A percentile compares a stretch with the other conserved stretches of the same genome.
Conservation (phyloP, 352 stramenopile genomes). For the Globisporangium camurandrum region DNA sequence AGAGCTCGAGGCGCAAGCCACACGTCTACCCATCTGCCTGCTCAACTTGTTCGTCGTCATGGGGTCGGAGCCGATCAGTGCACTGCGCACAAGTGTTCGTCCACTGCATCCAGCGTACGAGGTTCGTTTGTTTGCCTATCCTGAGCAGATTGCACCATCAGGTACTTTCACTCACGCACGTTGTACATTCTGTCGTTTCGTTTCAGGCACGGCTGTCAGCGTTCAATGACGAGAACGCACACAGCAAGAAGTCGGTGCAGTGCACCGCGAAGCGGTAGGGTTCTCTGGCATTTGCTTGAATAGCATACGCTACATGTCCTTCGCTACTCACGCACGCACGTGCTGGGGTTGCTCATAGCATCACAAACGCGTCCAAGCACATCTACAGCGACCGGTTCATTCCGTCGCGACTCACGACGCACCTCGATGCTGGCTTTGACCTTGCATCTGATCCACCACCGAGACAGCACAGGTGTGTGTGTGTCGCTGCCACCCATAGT, state of each 20-base stretch:
- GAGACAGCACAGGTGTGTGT: conserved; percentile 13
- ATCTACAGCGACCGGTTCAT: conserved; percentile 89
- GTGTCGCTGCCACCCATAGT: not conserved
- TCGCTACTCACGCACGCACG: not conserved
- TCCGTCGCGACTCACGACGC: conserved; percentile 58
- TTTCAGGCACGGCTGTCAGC: conserved; percentile 22
- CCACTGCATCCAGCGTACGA: conserved; percentile 51
- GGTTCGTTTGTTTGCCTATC: conserved; percentile 1
- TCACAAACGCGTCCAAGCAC: conserved; percentile 42
- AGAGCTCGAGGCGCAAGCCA: not conserved
- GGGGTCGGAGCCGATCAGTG: conserved; percentile 9
- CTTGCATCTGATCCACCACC: conserved; percentile 44
- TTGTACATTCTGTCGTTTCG: not conserved
- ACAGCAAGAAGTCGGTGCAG: conserved; percentile 28
- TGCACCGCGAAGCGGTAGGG: conserved; percentile 42
- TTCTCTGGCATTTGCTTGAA: not conserved
- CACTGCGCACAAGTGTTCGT: conserved; percentile 2
- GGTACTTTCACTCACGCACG: not conserved
- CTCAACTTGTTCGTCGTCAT: not conserved
- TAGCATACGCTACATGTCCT: not conserved
- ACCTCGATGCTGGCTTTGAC: conserved; percentile 69
- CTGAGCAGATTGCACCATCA: conserved; percentile 2
- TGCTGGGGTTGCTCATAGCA: not conserved
- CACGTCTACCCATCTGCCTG: not conserved
- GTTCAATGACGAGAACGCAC: conserved; percentile 25